Conservation (phyloP, 805 yeast species). For the Barnettozyma siamensis region DNA sequence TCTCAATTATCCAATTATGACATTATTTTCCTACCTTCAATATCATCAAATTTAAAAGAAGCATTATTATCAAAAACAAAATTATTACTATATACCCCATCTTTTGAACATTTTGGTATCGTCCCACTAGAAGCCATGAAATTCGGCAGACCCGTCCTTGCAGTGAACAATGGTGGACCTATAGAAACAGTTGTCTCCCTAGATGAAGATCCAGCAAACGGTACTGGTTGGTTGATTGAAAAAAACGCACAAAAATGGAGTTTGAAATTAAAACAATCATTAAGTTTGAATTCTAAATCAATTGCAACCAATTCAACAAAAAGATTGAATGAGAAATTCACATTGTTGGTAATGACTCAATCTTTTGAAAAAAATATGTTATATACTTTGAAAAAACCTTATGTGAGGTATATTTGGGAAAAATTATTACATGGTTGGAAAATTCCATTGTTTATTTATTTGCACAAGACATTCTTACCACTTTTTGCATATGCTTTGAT, state of each 20-base stretch:
- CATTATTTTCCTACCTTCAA: conserved; percentile 76
- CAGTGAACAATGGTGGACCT: conserved; percentile 90
- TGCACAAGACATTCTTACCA: conserved; percentile 10
- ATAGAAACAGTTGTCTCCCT: conserved; percentile 54
- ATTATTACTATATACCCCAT: conserved; percentile 79
- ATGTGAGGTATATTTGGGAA: conserved; percentile 28
- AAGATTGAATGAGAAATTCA: conserved; percentile 28
- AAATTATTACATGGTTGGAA: conserved; percentile 21
- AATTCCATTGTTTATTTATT: conserved; percentile 12
- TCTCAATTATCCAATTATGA: conserved; percentile 27
- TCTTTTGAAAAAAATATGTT: conserved; percentile 32
- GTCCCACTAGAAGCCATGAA: conserved; percentile 97
- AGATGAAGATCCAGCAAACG: conserved; percentile 27
- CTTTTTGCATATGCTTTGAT: conserved; percentile 12
- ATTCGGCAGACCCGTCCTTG: conserved; percentile 75
- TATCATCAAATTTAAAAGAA: conserved; percentile 60
- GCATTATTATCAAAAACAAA: conserved; percentile 51
- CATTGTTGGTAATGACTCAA: conserved; percentile 35
- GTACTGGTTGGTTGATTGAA: conserved; percentile 61
- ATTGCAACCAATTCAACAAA: conserved; percentile 27
- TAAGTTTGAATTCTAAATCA: conserved; percentile 18
- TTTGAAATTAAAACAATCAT: conserved; percentile 37
- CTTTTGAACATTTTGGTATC: conserved; percentile 92
- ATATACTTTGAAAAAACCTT: conserved; percentile 22
- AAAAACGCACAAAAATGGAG: conserved; percentile 51